A percentile compares a stretch with the other conserved stretches of the same genome.
Conservation (phyloP, 306 rosid genomes). For the Inga laurina region DNA sequence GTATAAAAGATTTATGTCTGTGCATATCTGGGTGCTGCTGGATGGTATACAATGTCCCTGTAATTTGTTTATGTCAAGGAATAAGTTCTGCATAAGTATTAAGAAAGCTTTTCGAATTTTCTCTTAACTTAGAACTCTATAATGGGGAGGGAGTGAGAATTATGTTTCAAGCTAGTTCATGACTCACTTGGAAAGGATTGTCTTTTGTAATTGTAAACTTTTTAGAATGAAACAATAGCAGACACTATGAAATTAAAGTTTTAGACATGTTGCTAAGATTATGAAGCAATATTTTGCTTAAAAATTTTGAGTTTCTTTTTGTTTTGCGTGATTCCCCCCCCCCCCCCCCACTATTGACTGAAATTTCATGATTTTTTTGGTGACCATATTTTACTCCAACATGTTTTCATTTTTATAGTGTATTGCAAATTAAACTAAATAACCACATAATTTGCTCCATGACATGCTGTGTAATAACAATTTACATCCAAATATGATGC, state of each 20-base stretch:
- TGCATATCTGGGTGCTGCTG: background rate
- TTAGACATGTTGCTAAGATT: too few species aligned
- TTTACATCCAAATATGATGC: background rate
- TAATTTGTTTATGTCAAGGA: background rate
- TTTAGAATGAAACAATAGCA: background rate
- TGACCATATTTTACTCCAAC: background rate
- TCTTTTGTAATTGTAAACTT: background rate
- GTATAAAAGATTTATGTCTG: background rate
- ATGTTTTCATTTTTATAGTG: background rate
- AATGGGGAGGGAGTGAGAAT: background rate
- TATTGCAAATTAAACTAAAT: background rate
- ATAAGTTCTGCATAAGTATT: background rate
- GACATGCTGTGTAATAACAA: background rate
- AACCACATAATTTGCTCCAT: background rate
- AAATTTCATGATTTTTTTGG: slow-evolving; percentile 1
- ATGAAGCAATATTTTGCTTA: too few species aligned
- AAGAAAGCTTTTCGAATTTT: background rate
- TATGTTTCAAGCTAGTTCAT: background rate
- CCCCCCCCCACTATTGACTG: background rate
- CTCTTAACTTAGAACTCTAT: background rate
- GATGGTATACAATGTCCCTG: background rate
- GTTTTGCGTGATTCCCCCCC: background rate
- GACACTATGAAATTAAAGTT: background rate
- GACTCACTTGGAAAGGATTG: background rate
- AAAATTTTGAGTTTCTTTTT: background rate